Evolutionary conservation across 2,329 filamentous ascomycete genomes (phyloP).

Genomic region (Calonectria multiphialidica): DNA sequence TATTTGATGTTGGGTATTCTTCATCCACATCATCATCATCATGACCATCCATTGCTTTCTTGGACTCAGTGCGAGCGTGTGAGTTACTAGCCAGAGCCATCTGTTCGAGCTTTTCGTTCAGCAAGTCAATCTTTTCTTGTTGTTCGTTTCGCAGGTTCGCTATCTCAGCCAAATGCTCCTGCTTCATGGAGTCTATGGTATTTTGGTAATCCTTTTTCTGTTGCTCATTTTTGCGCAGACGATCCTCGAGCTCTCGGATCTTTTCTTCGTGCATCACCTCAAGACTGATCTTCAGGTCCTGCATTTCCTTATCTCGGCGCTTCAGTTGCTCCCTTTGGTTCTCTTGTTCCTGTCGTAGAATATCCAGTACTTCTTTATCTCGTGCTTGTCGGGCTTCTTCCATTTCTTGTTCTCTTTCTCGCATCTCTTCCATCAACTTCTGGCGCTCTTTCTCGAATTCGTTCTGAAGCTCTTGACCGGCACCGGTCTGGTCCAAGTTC

Average conservation of each 20-base stretch:
- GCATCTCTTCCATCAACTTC: conserved; percentile 8
- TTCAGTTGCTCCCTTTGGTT: neutral
- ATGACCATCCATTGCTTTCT: neutral
- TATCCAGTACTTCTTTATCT: neutral
- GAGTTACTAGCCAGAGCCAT: neutral
- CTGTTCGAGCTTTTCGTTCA: neutral
- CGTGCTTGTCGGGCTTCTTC: neutral
- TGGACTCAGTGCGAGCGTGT: neutral
- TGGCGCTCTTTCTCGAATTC: conserved; percentile 16
- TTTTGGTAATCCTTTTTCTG: neutral
- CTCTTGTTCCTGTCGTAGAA: neutral
- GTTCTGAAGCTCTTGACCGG: conserved; percentile 14
- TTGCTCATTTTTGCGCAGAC: neutral
- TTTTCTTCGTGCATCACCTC: neutral
- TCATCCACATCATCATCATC: neutral
- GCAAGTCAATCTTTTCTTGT: neutral
- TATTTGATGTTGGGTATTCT: neutral
- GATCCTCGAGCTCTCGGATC: neutral
- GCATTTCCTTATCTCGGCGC: neutral
- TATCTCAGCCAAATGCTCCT: neutral
- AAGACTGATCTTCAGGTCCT: neutral
- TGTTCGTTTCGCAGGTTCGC: neutral
- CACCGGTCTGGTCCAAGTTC: conserved; percentile 18
- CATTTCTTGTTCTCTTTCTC: conserved; percentile 14
- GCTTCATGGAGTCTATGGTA: neutral